Conservation (phyloP, 768 basidiomycete species). For the Podaxis sp. region DNA sequence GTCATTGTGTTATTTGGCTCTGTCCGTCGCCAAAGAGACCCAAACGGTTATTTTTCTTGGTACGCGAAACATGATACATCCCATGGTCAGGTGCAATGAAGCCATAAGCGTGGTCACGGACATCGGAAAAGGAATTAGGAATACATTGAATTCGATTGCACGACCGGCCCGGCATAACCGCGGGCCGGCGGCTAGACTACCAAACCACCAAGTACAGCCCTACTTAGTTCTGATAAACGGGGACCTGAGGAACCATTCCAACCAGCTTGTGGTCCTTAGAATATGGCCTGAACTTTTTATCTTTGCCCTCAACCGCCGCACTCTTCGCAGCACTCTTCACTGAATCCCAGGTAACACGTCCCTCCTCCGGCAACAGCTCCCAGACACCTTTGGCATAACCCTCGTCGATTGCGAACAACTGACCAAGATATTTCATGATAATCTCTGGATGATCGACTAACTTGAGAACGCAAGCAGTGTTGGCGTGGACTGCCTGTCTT, state of each 20-base stretch:
- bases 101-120: neutral
- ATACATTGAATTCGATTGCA: neutral
- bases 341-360: conserved; percentile 7
- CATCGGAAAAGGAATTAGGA: neutral
- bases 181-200: neutral
- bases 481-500: conserved; percentile 9
- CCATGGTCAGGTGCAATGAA: neutral
- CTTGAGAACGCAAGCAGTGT: conserved; percentile 11
- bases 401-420: conserved; percentile 11
- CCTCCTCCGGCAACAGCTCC: conserved; percentile 10
- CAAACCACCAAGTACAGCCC: neutral
- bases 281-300: conserved; percentile 10
- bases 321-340: neutral
- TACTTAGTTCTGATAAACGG: neutral
- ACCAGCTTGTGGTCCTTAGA: conserved; percentile 1
- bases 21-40: neutral
- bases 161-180: neutral
- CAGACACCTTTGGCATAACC: conserved; percentile 11
- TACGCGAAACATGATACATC: neutral
- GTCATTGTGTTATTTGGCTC: neutral
- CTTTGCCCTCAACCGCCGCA: conserved; percentile 10
- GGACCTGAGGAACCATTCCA: neutral
- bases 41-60: neutral
- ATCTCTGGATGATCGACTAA: conserved; percentile 8
- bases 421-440: conserved; percentile 10